Conservation (phyloP, 768 basidiomycete species). For the Crassisporium funariophilum region DNA sequence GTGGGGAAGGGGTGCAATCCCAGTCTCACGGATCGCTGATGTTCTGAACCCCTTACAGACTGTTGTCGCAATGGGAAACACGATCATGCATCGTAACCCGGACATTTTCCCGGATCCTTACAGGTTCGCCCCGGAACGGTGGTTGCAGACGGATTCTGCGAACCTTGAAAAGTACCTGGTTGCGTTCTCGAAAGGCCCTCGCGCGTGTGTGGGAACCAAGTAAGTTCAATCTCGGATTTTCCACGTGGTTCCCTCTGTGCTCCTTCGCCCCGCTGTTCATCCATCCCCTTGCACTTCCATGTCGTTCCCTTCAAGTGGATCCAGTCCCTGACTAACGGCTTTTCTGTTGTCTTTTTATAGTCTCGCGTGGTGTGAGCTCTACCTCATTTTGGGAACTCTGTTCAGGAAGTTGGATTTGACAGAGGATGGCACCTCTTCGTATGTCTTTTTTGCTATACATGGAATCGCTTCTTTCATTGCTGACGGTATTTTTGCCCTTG, state of each 20-base stretch:
- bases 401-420: constrained; percentile 33
- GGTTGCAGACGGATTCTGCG: constrained; percentile 33
- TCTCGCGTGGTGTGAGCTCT: constrained; percentile 35
- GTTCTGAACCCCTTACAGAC: constrained; percentile 29
- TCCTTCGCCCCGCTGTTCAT: no score
- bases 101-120: constrained; percentile 41
- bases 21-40: neutral
- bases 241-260: no score
- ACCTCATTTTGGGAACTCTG: constrained; percentile 32
- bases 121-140: constrained; percentile 40
- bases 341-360: constrained; percentile 15
- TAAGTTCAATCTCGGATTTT: no score
- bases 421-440: constrained; percentile 15
- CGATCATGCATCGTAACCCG: constrained; percentile 37
- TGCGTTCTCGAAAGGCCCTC: constrained; percentile 43
- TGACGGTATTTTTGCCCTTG: no score
- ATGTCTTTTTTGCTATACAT: neutral
- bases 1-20: neutral
- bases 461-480: no score
- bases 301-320: no score
- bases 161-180: constrained; percentile 40
- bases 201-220: constrained; percentile 44
- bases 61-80: constrained; percentile 36
- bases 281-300: no score
- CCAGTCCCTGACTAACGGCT: constrained; percentile 2